Evolutionary conservation across 805 yeast genomes (phyloP), one percentile per base, ranked within the genome.

Genomic region (Yarrowia sp.): DNA sequence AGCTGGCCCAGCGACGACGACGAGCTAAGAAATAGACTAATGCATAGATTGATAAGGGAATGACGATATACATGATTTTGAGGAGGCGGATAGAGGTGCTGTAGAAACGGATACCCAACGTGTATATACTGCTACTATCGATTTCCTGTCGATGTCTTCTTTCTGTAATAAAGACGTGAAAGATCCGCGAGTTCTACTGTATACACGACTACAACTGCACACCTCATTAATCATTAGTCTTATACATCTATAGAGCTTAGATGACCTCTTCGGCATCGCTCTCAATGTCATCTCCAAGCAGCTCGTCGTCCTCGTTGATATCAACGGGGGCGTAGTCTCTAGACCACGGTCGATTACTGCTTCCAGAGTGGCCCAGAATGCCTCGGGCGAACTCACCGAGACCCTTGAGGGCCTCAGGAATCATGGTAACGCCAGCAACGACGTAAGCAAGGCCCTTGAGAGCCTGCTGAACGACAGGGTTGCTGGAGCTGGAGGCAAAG

Each of bases 1-100:
- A 88, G 68, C 80, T 88, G 16, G 47, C 47, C 16, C 29, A 14
- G 10, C 47, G 47, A 55, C 22, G 27, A 29, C 47, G 36, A 19
- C 25, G 61, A 55, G 27, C 42, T 4, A 27, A 38, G 60, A 36
- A 47, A 32, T 47, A 47, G 56, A 47, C 56, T 32, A 47, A 47
- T 47, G 55, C 55, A 47, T 47, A 44, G 33, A 44, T 10, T 41
- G 22, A 38, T 21, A 13, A 21, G 7, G 42, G 41, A n/a, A 6
- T 32, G 36, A 9, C 6, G 16, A 32, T 4, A 32, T 5, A 12
- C 7, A 5, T 24, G 27, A 6, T 6, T 24, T 24, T 24, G 27
- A 24, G 27, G 7, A 27, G 29, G 29, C 9, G 9, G 29, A n/a
- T n/a, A n/a, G n/a, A n/a, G n/a, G n/a, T n/a, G n/a, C n/a, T n/a